Evolutionary conservation across 805 yeast genomes (phyloP).

Genomic region (Pichia californica): DNA sequence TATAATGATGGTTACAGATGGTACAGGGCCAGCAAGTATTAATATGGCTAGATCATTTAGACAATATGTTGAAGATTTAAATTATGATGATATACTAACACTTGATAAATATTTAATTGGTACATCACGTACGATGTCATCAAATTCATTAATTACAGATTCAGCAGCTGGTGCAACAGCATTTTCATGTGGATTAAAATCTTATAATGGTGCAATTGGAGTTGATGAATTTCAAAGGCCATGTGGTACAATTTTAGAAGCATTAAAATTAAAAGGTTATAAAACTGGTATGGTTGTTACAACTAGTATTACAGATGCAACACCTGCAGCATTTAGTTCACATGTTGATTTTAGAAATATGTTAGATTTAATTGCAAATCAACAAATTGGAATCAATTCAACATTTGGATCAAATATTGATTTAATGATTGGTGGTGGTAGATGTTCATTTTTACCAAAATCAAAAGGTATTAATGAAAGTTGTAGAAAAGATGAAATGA

Average conservation of each 20-base stretch:
- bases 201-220: constrained; percentile 91
- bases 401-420: constrained; percentile 76
- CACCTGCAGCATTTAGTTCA: constrained; percentile 84
- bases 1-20: constrained; percentile 86
- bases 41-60: constrained; percentile 72
- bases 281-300: constrained; percentile 88
- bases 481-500: constrained; percentile 63
- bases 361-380: constrained; percentile 83
- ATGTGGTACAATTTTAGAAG: constrained; percentile 85
- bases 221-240: constrained; percentile 64
- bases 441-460: constrained; percentile 69
- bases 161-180: constrained; percentile 98
- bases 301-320: constrained; percentile 88
- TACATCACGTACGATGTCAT: constrained; percentile 76
- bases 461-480: constrained; percentile 38
- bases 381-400: constrained; percentile 69
- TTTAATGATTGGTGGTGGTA: constrained; percentile 86
- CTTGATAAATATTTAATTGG: constrained; percentile 74
- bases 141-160: constrained; percentile 75
- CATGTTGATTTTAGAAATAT: constrained; percentile 72
- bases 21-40: constrained; percentile 90
- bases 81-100: constrained; percentile 41
- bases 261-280: constrained; percentile 75
- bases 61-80: constrained; percentile 51
- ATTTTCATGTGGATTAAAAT: constrained; percentile 74